A percentile compares a stretch with the other conserved stretches of the same genome.
Conservation (phyloP, 768 basidiomycete genomes). For the Kwoniella heveanensis region DNA sequence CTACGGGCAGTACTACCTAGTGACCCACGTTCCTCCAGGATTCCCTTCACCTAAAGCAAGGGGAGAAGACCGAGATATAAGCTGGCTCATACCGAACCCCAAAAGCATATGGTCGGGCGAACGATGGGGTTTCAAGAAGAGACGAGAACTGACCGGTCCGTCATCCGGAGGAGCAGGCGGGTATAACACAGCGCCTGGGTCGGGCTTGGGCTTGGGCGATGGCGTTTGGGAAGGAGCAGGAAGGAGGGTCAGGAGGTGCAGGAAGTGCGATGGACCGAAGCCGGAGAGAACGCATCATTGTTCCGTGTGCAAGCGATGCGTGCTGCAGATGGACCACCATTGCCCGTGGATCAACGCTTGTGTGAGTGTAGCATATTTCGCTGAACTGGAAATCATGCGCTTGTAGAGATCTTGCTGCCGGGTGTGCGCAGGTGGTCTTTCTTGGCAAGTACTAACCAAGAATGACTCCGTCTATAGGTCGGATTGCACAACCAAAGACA, state of each 20-base stretch:
- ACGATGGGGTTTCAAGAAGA: slow-evolving; percentile 19
- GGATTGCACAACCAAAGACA: slow-evolving; percentile 93
- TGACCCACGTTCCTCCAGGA: slow-evolving; percentile 77
- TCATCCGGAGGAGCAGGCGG: slow-evolving; percentile 8
- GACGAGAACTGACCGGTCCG: neutral
- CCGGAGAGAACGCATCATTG: slow-evolving; percentile 96
- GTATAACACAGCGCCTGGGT: too few relatives aligned
- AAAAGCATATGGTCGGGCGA: slow-evolving; percentile 24
- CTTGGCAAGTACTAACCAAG: too few relatives aligned
- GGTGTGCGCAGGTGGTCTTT: too few relatives aligned
- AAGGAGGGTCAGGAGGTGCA: slow-evolving; percentile 54
- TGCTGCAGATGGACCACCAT: slow-evolving; percentile 61
- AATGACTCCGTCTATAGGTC: slow-evolving; percentile 57
- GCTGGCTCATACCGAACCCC: slow-evolving; percentile 17
- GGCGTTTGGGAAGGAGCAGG: slow-evolving; percentile 2
- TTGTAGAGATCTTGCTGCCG: too few relatives aligned
- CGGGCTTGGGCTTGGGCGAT: neutral
- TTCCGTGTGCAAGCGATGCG: slow-evolving; percentile 83
- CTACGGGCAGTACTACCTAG: slow-evolving; percentile 80
- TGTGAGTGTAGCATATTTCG: slow-evolving; percentile 55
- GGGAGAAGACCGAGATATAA: slow-evolving; percentile 18
- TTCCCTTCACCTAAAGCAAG: slow-evolving; percentile 59
- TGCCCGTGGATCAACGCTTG: slow-evolving; percentile 87
- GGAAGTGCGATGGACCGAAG: slow-evolving; percentile 68
- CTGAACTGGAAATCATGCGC: too few relatives aligned